Evolutionary conservation across 805 yeast species (phyloP), one percentile per base, ranked within the genome.

Genomic region (Teunomyces funiuensis): DNA sequence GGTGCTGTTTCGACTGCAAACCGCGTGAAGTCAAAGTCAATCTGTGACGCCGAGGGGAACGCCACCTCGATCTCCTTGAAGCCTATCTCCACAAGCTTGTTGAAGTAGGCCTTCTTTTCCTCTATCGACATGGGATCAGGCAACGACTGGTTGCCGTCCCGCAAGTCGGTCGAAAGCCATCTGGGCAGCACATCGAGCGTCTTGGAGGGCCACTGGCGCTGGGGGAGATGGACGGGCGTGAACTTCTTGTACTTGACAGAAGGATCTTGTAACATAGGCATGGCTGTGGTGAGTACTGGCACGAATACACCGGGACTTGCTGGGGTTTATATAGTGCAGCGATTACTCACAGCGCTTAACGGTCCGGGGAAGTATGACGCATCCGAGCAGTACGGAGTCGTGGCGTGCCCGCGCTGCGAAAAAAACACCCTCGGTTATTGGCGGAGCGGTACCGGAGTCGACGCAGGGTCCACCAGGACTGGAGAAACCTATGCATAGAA

Each of bases 121-220:
- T 69, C 82, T 31, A 84, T 71, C n/a, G 84, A 73, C 95, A 85
- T 85, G 40, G 93, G 95, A 57, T 85, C 93, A 0, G 93, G 91
- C 51, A 85, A 73, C 5, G 90, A 82, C 66, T 85, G 93, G 63
- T 85, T 85, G 23, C 95, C 95, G 57, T 85, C 95, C 54, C 95
- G 76, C 46, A 85, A 71, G 56, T 86, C 95, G 3, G 95, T 85
- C 15, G 90, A 82, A 36, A 86, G 69, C 93, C 93, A 85, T 51
- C 93, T 70, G 15, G 95, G 95, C 3, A 89, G 77, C 57, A 76
- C 76, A 38, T 66, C 68, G 42, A 86, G 58, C 11, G 74, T 63
- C 44, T 73, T 72, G 27, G 71, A 55, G 1, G 95, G 95, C 95
- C 95, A 85, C 46, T 75, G 73, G 43, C 93, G 75, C 45, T 80